phyloP scores from a whole-genome alignment of 352 stramenopile species.

The Phytophthora cactorum region DNA sequence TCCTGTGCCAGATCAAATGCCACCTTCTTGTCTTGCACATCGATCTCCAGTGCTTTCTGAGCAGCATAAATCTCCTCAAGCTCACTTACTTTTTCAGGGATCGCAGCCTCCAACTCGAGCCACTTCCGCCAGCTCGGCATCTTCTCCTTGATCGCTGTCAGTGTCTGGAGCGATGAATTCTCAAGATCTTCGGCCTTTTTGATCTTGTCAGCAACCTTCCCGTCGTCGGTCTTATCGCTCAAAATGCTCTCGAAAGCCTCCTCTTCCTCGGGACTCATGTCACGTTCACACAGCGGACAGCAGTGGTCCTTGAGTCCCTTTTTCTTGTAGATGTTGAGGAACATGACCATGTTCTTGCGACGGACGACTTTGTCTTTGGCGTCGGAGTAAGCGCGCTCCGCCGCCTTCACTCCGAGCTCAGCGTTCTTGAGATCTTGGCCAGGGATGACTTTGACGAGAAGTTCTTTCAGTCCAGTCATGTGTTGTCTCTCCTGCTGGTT shows the following conservation, averaged over 20 bases:
- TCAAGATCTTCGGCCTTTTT: slow-evolving; percentile 65
- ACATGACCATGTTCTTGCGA: slow-evolving; percentile 84
- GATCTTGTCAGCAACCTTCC: slow-evolving; percentile 82
- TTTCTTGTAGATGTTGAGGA: slow-evolving; percentile 85
- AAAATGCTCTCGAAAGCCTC: slow-evolving; percentile 66
- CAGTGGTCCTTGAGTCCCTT: slow-evolving; percentile 84
- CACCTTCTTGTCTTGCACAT: slow-evolving; percentile 59
- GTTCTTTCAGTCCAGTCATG: slow-evolving; percentile 53
- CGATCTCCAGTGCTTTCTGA: slow-evolving; percentile 52
- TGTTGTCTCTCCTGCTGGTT: slow-evolving; percentile 59
- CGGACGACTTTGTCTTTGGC: slow-evolving; percentile 85
- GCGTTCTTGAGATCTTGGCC: slow-evolving; percentile 52
- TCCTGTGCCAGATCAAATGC: slow-evolving; percentile 23
- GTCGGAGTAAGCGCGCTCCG: slow-evolving; percentile 73
- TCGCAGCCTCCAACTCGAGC: slow-evolving; percentile 52
- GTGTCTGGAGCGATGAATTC: slow-evolving; percentile 47
- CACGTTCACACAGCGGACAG: slow-evolving; percentile 76
- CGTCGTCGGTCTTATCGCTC: slow-evolving; percentile 78
- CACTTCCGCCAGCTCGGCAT: slow-evolving; percentile 80
- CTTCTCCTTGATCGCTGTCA: slow-evolving; percentile 61
- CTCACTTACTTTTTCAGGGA: slow-evolving; percentile 53
- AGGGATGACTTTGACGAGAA: slow-evolving; percentile 58
- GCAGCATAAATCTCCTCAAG: slow-evolving; percentile 56
- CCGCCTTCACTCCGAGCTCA: slow-evolving; percentile 52
- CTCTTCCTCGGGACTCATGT: slow-evolving; percentile 65